Evolutionary conservation across 305 asterid species (phyloP).

Genomic region (Fraxinus dipetala): DNA sequence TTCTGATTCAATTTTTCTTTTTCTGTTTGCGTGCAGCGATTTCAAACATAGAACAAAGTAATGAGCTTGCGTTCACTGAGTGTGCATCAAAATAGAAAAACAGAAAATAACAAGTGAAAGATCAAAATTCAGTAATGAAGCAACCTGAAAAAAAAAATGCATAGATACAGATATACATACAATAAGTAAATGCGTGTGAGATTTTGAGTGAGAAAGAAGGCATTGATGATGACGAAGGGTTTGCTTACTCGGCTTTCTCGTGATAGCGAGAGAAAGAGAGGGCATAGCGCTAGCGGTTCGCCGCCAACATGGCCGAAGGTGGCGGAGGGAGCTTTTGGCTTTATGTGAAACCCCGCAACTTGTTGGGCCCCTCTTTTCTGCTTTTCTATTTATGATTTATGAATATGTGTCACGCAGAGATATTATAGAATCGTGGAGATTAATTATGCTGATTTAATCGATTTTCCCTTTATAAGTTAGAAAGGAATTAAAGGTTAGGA

Average conservation of each 20-base stretch:
- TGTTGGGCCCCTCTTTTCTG: neutral
- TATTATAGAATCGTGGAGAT: neutral
- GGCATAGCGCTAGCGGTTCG: neutral
- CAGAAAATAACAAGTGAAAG: neutral
- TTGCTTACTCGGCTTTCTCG: conserved; percentile 4
- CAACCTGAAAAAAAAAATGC: neutral
- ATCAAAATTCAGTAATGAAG: neutral
- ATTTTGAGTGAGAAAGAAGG: neutral
- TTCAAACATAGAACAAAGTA: neutral
- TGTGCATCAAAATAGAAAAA: neutral
- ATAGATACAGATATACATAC: neutral
- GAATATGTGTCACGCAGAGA: neutral
- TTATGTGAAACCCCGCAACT: conserved; percentile 11
- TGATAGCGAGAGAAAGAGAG: conserved; percentile 2
- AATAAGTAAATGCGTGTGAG: neutral
- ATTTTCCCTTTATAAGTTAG: neutral
- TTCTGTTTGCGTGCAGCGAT: neutral
- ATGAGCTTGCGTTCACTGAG: neutral
- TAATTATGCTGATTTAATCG: neutral
- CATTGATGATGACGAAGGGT: neutral
- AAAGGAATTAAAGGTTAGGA: neutral
- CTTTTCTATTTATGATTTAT: neutral
- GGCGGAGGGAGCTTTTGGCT: conserved; percentile 5
- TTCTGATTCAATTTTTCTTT: neutral
- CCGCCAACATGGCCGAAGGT: conserved; percentile 5